Evolutionary conservation across 1,284 basidiomycete species (phyloP).

Genomic region (Ceratobasidium sp.): DNA sequence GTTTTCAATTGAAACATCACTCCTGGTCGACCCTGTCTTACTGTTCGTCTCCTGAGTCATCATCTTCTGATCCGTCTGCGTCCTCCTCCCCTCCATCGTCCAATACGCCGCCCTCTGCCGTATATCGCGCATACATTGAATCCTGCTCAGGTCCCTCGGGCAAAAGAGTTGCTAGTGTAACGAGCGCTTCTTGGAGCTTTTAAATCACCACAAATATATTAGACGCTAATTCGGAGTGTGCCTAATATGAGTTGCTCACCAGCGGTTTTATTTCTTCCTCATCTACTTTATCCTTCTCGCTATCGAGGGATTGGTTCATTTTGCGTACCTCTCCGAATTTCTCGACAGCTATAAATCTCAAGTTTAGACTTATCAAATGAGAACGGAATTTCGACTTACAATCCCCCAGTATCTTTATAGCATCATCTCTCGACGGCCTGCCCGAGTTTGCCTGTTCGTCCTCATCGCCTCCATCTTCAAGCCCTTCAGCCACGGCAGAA

Average conservation of each 20-base stretch:
- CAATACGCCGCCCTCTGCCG: conserved; percentile 20
- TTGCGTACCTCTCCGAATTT: conserved; percentile 6
- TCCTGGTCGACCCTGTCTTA: too few species aligned
- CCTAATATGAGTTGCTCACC: background rate
- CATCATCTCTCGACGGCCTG: too few species aligned
- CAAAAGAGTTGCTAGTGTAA: conserved; percentile 32
- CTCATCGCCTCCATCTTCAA: conserved; percentile 15
- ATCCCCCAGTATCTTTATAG: too few species aligned
- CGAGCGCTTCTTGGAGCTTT: conserved; percentile 31
- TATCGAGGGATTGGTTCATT: too few species aligned
- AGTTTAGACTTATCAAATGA: too few species aligned
- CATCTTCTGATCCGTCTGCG: background rate
- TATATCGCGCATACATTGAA: conserved; percentile 27
- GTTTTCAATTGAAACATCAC: too few species aligned
- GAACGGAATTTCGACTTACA: too few species aligned
- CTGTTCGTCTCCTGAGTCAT: too few species aligned
- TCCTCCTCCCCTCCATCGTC: conserved; percentile 9
- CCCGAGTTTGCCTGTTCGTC: background rate
- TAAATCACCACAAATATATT: background rate
- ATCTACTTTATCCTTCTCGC: background rate
- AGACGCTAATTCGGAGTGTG: background rate
- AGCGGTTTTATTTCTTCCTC: conserved; percentile 28
- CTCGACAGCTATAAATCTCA: conserved; percentile 11
- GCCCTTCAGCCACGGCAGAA: conserved; percentile 7
- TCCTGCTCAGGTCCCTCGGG: conserved; percentile 41